A percentile compares a stretch with the other conserved stretches of the same genome.
phyloP scores from a whole-genome alignment of 208 protist species.

The Leishmania lainsoni region DNA sequence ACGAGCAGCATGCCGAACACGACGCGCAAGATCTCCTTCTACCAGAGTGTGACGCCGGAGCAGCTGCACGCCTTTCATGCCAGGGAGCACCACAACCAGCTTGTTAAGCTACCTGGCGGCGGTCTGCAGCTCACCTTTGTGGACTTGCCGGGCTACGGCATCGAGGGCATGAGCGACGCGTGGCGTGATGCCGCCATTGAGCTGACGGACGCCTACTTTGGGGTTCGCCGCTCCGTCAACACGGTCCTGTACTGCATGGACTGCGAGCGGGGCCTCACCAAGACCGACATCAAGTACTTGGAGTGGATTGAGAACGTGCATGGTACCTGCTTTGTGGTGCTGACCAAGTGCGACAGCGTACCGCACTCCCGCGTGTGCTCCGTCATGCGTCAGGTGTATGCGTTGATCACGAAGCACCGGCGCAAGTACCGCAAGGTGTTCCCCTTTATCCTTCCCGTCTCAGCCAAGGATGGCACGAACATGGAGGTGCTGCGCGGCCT shows the following conservation, averaged over 20 bases:
- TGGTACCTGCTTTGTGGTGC: conserved; percentile 85
- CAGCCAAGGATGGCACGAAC: conserved; percentile 83
- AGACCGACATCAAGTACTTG: conserved; percentile 89
- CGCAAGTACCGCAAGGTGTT: conserved; percentile 89
- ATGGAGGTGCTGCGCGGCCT: conserved; percentile 85
- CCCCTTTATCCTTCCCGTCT: conserved; percentile 85
- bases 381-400: conserved; percentile 90
- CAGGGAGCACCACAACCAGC: conserved; percentile 66
- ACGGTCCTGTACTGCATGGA: conserved; percentile 92
- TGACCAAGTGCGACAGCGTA: conserved; percentile 92
- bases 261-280: conserved; percentile 83
- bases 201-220: conserved; percentile 89
- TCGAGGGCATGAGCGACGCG: conserved; percentile 88
- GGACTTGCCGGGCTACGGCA: conserved; percentile 90
- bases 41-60: conserved; percentile 85
- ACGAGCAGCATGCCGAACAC: conserved; percentile 90
- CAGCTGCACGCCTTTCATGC: conserved; percentile 76
- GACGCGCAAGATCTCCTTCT: conserved; percentile 85
- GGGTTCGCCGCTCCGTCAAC: conserved; percentile 91
- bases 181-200: conserved; percentile 89
- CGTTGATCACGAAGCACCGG: conserved; percentile 82
- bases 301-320: conserved; percentile 90
- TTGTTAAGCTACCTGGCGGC: conserved; percentile 87
- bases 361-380: conserved; percentile 85
- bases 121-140: conserved; percentile 92